A percentile compares a stretch with the other conserved stretches of the same genome.
These are phyloP conservation scores for Fragaria ananassa DNA, from an alignment of 306 rosid genomes.

Conservation along the genomic window DNA sequence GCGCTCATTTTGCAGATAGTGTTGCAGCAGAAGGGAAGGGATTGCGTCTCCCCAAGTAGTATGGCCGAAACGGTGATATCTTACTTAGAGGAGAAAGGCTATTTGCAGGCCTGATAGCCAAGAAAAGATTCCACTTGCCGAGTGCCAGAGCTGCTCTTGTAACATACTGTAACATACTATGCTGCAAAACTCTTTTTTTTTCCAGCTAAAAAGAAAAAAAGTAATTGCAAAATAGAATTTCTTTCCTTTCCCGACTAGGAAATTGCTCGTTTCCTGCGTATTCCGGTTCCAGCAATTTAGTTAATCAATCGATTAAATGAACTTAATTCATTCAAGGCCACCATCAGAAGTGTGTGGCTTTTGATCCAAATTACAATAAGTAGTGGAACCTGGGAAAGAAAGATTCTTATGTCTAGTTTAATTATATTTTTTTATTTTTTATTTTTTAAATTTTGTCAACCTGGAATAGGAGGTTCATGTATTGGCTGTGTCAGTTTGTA, in stretches of 20 bases:
- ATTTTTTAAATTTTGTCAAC: neutral
- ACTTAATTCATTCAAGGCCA: neutral
- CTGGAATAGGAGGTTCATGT: neutral
- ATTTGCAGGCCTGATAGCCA: conserved; percentile 52
- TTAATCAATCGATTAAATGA: conserved; percentile 14
- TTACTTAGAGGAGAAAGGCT: conserved; percentile 72
- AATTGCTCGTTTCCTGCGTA: conserved; percentile 67
- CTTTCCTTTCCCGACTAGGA: conserved; percentile 40
- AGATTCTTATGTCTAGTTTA: neutral
- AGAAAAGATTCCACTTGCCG: conserved; percentile 25
- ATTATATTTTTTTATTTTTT: neutral
- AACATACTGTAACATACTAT: conserved; percentile 19
- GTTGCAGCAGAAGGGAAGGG: conserved; percentile 58
- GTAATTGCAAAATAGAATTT: neutral
- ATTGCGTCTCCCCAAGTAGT: conserved; percentile 43
- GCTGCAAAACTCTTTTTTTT: conserved; percentile 9
- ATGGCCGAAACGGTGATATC: conserved; percentile 70
- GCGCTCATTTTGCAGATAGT: conserved; percentile 51
- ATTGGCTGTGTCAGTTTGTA: neutral
- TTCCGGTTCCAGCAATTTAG: conserved; percentile 21
- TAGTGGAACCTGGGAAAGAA: conserved; percentile 27
- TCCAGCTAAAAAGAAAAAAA: neutral
- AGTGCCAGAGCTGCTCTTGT: conserved; percentile 21
- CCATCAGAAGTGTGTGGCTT: neutral
- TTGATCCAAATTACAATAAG: conserved; percentile 24